phyloP scores from a whole-genome alignment of 2,329 filamentous ascomycete species.

The Aspergillus ruber region DNA sequence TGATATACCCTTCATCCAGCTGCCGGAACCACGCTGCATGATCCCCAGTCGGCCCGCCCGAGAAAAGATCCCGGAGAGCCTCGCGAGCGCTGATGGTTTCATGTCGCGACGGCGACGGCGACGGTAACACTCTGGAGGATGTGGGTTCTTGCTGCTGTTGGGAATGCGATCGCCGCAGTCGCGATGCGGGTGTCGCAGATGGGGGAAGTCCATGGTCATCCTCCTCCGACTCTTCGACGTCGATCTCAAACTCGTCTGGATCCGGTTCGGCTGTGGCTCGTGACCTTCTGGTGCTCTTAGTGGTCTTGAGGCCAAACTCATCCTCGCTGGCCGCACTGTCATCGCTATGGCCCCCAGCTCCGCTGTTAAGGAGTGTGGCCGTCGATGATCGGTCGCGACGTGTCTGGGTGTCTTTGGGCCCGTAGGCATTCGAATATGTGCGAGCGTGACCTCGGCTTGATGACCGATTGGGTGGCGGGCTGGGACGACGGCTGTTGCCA shows the following conservation, averaged over 20 bases:
- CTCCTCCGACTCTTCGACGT: constrained; percentile 33
- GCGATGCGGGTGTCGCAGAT: constrained; percentile 23
- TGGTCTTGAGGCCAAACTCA: constrained; percentile 41
- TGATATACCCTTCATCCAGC: constrained; percentile 92
- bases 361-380: constrained; percentile 47
- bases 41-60: constrained; percentile 66
- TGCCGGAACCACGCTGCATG: constrained; percentile 85
- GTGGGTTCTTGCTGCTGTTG: constrained; percentile 24
- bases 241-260: constrained; percentile 31
- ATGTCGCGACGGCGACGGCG: constrained; percentile 23
- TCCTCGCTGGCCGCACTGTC: constrained; percentile 42
- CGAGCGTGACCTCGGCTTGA: constrained; percentile 39
- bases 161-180: constrained; percentile 31
- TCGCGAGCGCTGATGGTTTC: constrained; percentile 61
- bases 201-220: constrained; percentile 52
- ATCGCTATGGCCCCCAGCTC: constrained; percentile 35
- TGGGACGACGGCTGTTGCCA: constrained; percentile 49
- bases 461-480: constrained; percentile 37
- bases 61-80: constrained; percentile 74
- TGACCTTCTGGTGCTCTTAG: constrained; percentile 26
- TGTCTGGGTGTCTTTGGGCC: constrained; percentile 40
- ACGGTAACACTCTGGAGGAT: constrained; percentile 10
- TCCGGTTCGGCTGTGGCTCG: constrained; percentile 30
- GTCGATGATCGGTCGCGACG: constrained; percentile 34
- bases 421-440: constrained; percentile 47